A percentile compares a stretch with the other conserved stretches of the same genome.
phyloP scores from a whole-genome alignment of 2,329 filamentous ascomycete species.

The Coniochaeta sp. region DNA sequence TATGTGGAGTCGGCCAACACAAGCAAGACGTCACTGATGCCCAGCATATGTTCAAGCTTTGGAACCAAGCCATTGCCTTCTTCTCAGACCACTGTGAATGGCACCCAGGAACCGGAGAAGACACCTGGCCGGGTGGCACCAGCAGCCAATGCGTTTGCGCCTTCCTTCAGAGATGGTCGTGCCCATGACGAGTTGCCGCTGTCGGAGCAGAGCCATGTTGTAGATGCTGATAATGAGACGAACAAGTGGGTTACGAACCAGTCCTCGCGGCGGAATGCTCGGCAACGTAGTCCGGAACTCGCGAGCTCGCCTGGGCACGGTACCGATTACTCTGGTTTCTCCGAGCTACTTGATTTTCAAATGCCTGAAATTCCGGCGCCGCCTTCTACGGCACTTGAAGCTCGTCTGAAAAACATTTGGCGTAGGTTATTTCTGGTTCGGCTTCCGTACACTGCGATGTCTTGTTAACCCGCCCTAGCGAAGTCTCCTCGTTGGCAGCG shows the following conservation, averaged over 20 bases:
- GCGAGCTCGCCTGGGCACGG: neutral
- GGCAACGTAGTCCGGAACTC: neutral
- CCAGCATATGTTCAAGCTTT: slow-evolving; percentile 23
- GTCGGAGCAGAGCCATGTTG: neutral
- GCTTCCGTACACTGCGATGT: neutral
- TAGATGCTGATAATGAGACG: neutral
- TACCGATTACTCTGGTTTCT: slow-evolving; percentile 5
- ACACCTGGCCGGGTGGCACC: neutral
- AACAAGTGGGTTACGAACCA: neutral
- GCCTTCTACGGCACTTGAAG: slow-evolving; percentile 6
- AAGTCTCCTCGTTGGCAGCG: neutral
- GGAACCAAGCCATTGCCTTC: slow-evolving; percentile 12
- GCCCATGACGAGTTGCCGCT: slow-evolving; percentile 6
- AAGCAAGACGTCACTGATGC: slow-evolving; percentile 22
- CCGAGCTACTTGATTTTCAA: slow-evolving; percentile 4
- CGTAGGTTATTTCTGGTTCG: slow-evolving; percentile 22
- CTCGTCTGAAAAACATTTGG: slow-evolving; percentile 28
- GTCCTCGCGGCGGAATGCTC: neutral
- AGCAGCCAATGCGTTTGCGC: neutral
- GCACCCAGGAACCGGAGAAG: slow-evolving; percentile 12
- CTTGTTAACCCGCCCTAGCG: neutral
- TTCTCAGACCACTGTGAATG: slow-evolving; percentile 26
- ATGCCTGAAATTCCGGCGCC: neutral
- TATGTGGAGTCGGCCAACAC: slow-evolving; percentile 19
- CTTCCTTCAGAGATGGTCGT: neutral